phyloP scores from a whole-genome alignment of 257 asterid genomes.

The Ilex asprella region DNA sequence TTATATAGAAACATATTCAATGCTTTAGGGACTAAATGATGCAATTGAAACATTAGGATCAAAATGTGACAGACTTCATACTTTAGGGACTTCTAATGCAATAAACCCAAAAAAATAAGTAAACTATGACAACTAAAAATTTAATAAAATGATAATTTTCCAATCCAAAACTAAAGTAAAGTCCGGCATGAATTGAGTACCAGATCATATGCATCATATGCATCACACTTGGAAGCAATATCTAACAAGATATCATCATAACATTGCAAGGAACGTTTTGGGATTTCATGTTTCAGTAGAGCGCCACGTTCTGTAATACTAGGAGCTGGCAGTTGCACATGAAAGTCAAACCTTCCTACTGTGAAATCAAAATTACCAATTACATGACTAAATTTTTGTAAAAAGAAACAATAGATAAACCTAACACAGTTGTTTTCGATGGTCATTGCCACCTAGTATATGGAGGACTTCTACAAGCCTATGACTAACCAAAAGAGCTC shows the following conservation, averaged over 20 bases:
- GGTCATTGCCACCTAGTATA: not conserved
- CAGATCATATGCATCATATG: constrained; percentile 98
- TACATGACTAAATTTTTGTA: not conserved
- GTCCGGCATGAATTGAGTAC: constrained; percentile 28
- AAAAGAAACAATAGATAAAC: not conserved
- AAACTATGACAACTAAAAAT: too few relatives aligned
- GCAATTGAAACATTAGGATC: too few relatives aligned
- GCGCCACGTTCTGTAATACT: constrained; percentile 86
- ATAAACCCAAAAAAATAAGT: too few relatives aligned
- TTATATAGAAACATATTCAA: too few relatives aligned
- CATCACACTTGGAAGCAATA: constrained; percentile 90
- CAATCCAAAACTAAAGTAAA: not conserved
- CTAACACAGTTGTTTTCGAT: not conserved
- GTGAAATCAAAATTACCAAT: not conserved
- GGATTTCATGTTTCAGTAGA: constrained; percentile 68
- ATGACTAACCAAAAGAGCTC: constrained; percentile 74
- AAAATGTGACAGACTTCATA: too few relatives aligned
- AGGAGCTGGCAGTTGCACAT: constrained; percentile 81
- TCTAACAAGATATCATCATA: constrained; percentile 58
- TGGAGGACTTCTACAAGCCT: not conserved
- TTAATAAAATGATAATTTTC: too few relatives aligned
- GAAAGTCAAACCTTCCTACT: constrained; percentile 90
- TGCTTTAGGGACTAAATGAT: too few relatives aligned
- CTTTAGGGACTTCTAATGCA: too few relatives aligned
- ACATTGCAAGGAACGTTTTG: constrained; percentile 77